A percentile compares a stretch with the other conserved stretches of the same genome.
These are phyloP conservation scores for Boletus bicolor DNA, from an alignment of 768 basidiomycete species.

Conservation along the genomic window DNA sequence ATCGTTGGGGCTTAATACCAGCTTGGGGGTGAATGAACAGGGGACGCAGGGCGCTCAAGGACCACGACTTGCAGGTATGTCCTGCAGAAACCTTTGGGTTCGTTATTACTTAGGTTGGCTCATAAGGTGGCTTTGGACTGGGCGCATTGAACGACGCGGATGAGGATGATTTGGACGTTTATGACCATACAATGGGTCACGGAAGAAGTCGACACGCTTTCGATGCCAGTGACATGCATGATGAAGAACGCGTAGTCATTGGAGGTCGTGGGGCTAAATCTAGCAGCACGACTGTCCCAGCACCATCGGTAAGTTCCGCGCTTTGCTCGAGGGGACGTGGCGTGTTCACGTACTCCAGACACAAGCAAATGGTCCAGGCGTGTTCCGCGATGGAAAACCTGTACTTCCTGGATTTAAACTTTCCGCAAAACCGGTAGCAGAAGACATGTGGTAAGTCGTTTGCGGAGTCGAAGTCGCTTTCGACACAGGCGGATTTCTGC, in stretches of 20 bases:
- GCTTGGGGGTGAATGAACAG: conserved; percentile 37
- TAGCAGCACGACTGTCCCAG: not conserved
- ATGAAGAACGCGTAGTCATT: conserved; percentile 53
- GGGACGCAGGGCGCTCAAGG: conserved; percentile 32
- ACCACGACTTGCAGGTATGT: conserved; percentile 56
- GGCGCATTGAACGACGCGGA: conserved; percentile 92
- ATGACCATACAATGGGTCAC: conserved; percentile 46
- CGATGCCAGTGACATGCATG: conserved; percentile 60
- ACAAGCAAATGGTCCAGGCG: conserved; percentile 9
- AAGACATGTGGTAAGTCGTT: conserved; percentile 61
- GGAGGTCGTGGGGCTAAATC: conserved; percentile 30
- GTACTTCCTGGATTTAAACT: conserved; percentile 76
- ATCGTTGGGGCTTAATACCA: no score
- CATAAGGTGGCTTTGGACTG: conserved; percentile 78
- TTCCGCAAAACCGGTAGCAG: conserved; percentile 60
- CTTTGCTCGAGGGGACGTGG: not conserved
- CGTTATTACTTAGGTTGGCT: conserved; percentile 3
- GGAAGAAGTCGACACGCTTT: conserved; percentile 57
- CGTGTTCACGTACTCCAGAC: conserved; percentile 23
- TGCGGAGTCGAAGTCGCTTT: conserved; percentile 10
- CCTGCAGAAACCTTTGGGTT: not conserved
- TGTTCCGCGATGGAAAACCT: conserved; percentile 72
- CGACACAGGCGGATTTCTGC: conserved; percentile 13
- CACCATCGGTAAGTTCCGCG: conserved; percentile 11
- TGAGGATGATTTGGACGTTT: conserved; percentile 86